Conservation (phyloP, 1,284 basidiomycete genomes). For the Cutaneotrichosporon mucoides region DNA sequence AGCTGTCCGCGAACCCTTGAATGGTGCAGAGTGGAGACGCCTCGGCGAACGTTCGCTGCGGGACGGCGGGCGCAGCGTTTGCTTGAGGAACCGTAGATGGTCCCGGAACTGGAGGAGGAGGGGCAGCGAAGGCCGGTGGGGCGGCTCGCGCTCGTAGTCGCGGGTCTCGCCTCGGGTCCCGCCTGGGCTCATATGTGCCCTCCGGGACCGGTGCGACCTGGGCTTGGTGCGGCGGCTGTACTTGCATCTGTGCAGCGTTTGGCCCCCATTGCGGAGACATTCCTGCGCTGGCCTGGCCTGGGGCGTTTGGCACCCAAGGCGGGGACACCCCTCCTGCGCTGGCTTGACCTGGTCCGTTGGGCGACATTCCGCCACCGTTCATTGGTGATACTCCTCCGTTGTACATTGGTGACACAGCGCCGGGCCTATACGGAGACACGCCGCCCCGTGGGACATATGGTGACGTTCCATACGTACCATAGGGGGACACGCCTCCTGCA, state of each 20-base stretch:
- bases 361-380: not conserved
- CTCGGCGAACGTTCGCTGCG: not conserved
- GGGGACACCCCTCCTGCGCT: too few species aligned
- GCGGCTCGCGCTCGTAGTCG: not conserved
- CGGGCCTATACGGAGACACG: not conserved
- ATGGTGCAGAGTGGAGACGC: not conserved
- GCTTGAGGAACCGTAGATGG: not conserved
- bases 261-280: not conserved
- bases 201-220: not conserved
- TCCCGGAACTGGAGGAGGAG: not conserved
- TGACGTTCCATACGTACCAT: not conserved
- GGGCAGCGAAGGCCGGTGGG: not conserved
- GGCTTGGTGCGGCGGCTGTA: too few species aligned
- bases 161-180: conserved; percentile 8
- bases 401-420: not conserved
- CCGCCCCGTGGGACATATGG: not conserved
- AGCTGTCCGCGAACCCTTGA: not conserved
- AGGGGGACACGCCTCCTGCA: not conserved
- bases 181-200: not conserved
- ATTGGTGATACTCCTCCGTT: not conserved
- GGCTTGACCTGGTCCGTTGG: too few species aligned
- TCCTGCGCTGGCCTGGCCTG: too few species aligned
- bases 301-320: not conserved
- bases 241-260: not conserved
- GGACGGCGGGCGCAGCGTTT: too few species aligned